phyloP scores from a whole-genome alignment of 23 red algal species.

The Gracilaria domingensis region DNA sequence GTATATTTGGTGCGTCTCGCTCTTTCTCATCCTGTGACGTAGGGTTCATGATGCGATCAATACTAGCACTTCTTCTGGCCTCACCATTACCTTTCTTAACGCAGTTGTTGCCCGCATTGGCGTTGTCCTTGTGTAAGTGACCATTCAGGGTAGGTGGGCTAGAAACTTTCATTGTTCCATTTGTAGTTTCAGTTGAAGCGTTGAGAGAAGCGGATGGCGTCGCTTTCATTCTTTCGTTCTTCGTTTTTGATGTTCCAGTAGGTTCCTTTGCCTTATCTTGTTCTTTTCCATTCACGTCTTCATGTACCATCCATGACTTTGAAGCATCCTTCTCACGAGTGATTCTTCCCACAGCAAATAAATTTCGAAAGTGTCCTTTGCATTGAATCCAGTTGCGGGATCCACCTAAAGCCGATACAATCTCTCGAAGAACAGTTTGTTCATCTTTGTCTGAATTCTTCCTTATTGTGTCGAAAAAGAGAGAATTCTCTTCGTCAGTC shows the following conservation, averaged over 20 bases:
- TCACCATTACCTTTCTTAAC: not conserved
- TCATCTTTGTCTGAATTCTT: conserved; percentile 43
- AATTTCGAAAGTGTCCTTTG: conserved; percentile 72
- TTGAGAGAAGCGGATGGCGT: not conserved
- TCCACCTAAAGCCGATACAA: conserved; percentile 36
- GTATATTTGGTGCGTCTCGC: not conserved
- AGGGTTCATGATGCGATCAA: conserved; percentile 7
- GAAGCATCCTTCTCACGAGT: not conserved
- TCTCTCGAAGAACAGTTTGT: conserved; percentile 23
- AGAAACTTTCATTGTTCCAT: not conserved
- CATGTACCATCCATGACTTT: conserved; percentile 40
- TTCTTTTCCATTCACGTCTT: not conserved
- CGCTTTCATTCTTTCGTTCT: not conserved
- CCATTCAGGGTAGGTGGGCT: not conserved
- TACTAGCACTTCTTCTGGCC: not conserved
- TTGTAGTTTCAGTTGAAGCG: not conserved
- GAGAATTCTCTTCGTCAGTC: conserved; percentile 42
- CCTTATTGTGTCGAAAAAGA: conserved; percentile 48
- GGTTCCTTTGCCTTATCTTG: not conserved
- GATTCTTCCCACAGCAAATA: conserved; percentile 44
- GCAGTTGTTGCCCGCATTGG: not conserved
- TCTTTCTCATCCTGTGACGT: not conserved
- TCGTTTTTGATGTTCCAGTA: not conserved
- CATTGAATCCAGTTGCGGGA: conserved; percentile 48
- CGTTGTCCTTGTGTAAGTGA: not conserved